Base-by-base conservation (phyloP, 148 eudicot species). In the Arbutus unedo region DNA sequence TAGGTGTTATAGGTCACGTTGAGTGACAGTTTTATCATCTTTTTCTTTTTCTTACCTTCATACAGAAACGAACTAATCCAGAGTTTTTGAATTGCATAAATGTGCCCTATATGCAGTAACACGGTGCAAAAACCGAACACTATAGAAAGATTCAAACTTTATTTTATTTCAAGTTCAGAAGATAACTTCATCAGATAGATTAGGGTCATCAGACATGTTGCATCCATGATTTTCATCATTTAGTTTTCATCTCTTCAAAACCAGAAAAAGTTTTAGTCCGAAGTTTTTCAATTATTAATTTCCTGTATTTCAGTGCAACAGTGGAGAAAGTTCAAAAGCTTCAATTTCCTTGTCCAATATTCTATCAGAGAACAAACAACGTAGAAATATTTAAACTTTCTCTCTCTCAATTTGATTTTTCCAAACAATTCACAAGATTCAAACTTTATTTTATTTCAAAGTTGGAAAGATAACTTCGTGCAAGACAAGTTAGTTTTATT, bases 1-100 rank as follows among this genome's bases (percentile, higher is more conserved):
- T 48, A 74, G 53, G 77, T 48, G 77, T n/a, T n/a, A 74, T 44
- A 74, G 56, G 55, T 55, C 57, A 75, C 50, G 8, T 50, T 8
- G 56, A 75, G 56, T 23, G 59, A 21, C 47, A 19, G 23, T 48
- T 74, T 74, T 74, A 38, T 44, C 47, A 44, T 44, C 19, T 44
- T 16, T 16, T 44, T 15, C 10, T 11, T 75, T 16, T 51, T 14
- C 71, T 31, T 14, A 51, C 21, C 14, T 73, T 73, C 76, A 45
- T 4, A 48, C 5, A n/a, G 8, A 19, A 45, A 19, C 21, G 8
- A 73, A 73, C 45, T 53, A 44, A 73, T 8, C 13, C 25, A 8
- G 16, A 18, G 21, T 44, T 44, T 73, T 73, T 18, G 5, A 18
- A 47, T 44, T 13, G 23, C 71, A 66, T 31, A 9, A 38, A 31